Base-by-base conservation (phyloP, 139 green algal genomes). In the Trebouxia sp. region DNA sequence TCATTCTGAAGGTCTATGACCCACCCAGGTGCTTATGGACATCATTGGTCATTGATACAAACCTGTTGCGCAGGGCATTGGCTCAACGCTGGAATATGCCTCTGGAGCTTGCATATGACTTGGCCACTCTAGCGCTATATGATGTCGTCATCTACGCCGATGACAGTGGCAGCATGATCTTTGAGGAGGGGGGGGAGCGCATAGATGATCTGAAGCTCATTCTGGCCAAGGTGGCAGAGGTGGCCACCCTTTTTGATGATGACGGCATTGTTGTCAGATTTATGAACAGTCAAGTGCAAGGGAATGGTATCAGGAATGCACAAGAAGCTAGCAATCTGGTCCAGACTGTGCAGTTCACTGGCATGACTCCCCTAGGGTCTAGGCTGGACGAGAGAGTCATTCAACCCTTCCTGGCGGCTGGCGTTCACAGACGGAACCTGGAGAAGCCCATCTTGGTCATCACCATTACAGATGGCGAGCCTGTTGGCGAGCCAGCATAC, bases 111-210 rank as follows among this genome's bases (percentile, higher is more conserved):
- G 78, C 78, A 17, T 78, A 65, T 1, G 78, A 83, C 37, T 48
- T 83, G 45, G 35, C 78, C 5, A 50, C 66, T 30, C 65, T 83
- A 6, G 78, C 78, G 1, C 65, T 83, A 6, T 83, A 87, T 26
- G 79, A 82, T 1, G 67, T 87, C 22, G 72, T 87, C 41, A 84
- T 87, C 30, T 87, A 70, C n/a, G 67, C 67, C 32, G 79, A 83
- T 38, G 79, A 83, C 79, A 75, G 50, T 24, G 69, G 66, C 55
- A 70, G 41, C 80, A 84, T 84, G 80, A 70, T 55, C 35, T 84
- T 80, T 67, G 80, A 84, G 80, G 70, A 84, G 53, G 28, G 42
- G 26, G 79, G 67, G 24, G 70, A 78, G 51, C 39, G 67, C 37
- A 77, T 77, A 51, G 42, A 83, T 76, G 79, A 83, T 70, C 79